These are phyloP conservation scores for Sugiyamaella mastotermitis DNA, from an alignment of 805 yeast species.

Conservation along the genomic window DNA sequence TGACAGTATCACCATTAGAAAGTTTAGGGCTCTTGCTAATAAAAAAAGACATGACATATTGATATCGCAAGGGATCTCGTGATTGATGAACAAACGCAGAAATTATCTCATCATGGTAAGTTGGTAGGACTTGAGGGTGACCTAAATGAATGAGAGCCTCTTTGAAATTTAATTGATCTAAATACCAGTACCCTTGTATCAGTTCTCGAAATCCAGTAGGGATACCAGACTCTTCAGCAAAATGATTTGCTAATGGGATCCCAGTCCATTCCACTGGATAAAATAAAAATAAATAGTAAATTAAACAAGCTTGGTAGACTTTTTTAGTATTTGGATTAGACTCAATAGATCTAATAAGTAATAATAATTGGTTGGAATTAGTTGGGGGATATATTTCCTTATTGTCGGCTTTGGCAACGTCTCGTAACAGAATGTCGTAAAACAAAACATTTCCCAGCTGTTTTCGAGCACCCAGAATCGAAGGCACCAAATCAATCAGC, in stretches of 20 bases:
- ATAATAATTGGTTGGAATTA: conserved; percentile 6
- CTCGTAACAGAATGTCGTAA: conserved; percentile 14
- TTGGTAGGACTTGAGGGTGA: conserved; percentile 16
- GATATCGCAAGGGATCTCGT: neutral
- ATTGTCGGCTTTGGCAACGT: conserved; percentile 12
- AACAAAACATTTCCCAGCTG: conserved; percentile 15
- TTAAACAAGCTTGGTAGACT: conserved; percentile 15
- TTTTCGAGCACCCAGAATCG: conserved; percentile 7
- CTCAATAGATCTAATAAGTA: conserved; percentile 12
- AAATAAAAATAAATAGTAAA: conserved; percentile 19
- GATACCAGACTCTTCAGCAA: conserved; percentile 17
- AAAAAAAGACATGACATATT: conserved; percentile 12
- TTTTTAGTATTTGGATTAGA: conserved; percentile 3
- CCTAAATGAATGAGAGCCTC: conserved; percentile 14
- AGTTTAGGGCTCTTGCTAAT: conserved; percentile 11
- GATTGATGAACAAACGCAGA: conserved; percentile 2
- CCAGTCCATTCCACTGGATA: conserved; percentile 10
- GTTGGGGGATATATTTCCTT: conserved; percentile 18
- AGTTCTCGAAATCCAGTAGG: conserved; percentile 16
- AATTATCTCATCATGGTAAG: conserved; percentile 12
- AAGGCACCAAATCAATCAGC: neutral
- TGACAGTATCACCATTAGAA: conserved; percentile 7
- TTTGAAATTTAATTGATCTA: conserved; percentile 15
- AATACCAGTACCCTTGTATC: conserved; percentile 18
- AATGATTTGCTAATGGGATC: conserved; percentile 17